Base-by-base conservation (phyloP, 2,329 filamentous ascomycete species). In the Verticillium nubilum region DNA sequence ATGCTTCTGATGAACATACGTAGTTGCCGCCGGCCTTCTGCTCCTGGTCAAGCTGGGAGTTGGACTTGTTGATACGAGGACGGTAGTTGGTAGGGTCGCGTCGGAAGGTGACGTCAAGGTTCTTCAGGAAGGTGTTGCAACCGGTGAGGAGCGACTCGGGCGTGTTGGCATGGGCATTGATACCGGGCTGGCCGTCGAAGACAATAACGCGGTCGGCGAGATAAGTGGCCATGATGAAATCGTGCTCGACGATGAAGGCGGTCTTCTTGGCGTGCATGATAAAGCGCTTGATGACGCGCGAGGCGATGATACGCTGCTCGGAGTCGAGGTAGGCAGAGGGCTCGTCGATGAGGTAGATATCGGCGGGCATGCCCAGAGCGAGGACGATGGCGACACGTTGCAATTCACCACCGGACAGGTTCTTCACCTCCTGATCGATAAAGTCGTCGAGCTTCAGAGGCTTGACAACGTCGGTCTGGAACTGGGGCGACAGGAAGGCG, bases 201-300 rank as follows among this genome's bases (percentile, higher is more conserved):
- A 99, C 95, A 71, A 99, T 99, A 75, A 99, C 95, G 67, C 95
- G 91, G 72, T 99, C 96, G 53, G 95, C 85, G 57, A 86, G 80
- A 67, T 86, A 86, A 19, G 83, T 87, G 53, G 84, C 85, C 93
- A 98, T 97, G 80, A 98, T 97, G 81, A 99, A 98, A 84, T 99
- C 95, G 89, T 99, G 95, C 87, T 99, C 95, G 74, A 99, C 94
- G 67, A 99, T 87, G 75, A 99, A 99, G 56, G 95, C 95, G 0
- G 95, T 99, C 86, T 98, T 98, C 87, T 98, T 98, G 69, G 92
- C 88, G 82, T 99, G 94, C 95, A 99, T 99, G 78, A 99, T 99
- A 84, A 96, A 99, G 67, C 95, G 90, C 84, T 99, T 99, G 81
- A 99, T 99, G 73, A 99, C 96, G 72, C 93, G 90, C 53, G 94